Conservation (phyloP, 129 eudicot species). For the Helichrysum umbraculigerum region DNA sequence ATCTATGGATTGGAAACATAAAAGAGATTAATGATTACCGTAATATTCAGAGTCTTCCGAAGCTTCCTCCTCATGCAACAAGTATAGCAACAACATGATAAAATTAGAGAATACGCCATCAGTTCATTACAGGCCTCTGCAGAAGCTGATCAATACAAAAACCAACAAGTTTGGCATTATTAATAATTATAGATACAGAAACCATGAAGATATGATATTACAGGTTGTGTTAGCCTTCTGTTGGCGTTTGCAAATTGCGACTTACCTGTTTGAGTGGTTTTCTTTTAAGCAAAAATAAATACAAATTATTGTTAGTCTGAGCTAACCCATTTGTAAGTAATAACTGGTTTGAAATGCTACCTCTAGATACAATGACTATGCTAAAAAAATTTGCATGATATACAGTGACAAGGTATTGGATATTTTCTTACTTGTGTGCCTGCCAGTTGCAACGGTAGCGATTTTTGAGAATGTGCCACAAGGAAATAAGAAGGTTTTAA, state of each 20-base stretch:
- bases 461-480: slow-evolving; percentile 19
- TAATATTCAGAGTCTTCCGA: slow-evolving; percentile 60
- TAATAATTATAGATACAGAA: background rate
- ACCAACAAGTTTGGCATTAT: slow-evolving; percentile 1
- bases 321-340: background rate
- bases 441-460: slow-evolving; percentile 19
- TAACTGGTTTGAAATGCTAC: background rate
- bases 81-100: slow-evolving; percentile 84
- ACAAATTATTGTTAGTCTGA: background rate
- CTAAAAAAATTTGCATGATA: background rate
- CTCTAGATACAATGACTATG: background rate
- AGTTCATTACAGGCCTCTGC: slow-evolving; percentile 71
- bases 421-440: slow-evolving; percentile 21
- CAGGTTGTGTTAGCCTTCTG: background rate
- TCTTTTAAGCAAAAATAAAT: background rate
- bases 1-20: too few species aligned
- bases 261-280: background rate
- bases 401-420: background rate
- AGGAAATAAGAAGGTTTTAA: slow-evolving; percentile 39
- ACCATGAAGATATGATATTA: background rate
- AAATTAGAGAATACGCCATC: slow-evolving; percentile 78
- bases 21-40: slow-evolving; percentile 32
- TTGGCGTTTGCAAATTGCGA: background rate
- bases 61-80: slow-evolving; percentile 79
- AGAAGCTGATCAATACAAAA: slow-evolving; percentile 55